Percentiles rank a stretch among this genome's conserved stretches.
phyloP scores from a whole-genome alignment of 2,329 filamentous ascomycete genomes.

The Pezicula radicicola region DNA sequence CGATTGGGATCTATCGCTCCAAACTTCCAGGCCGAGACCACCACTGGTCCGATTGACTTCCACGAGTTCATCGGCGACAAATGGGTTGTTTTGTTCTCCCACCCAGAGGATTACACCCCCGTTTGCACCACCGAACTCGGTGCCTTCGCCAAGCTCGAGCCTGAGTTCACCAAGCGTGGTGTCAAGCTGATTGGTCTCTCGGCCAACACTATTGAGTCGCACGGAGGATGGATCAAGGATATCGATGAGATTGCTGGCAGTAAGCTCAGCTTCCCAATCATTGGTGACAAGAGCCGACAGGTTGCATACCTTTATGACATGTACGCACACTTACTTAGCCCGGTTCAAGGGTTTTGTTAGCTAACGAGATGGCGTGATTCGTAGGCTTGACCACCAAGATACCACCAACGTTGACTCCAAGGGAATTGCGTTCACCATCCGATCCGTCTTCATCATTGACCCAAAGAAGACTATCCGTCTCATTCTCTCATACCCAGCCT shows the following conservation, averaged over 20 bases:
- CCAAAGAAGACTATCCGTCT: conserved; percentile 90
- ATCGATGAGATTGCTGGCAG: conserved; percentile 75
- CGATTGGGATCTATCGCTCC: conserved; percentile 67
- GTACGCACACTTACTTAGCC: conserved; percentile 39
- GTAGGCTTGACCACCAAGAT: conserved; percentile 74
- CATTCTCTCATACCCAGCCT: conserved; percentile 90
- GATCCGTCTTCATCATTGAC: conserved; percentile 92
- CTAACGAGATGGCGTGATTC: conserved; percentile 2
- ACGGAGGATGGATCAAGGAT: conserved; percentile 89
- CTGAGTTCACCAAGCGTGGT: conserved; percentile 81
- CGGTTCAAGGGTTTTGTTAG: background rate
- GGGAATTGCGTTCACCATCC: conserved; percentile 90
- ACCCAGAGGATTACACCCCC: conserved; percentile 88
- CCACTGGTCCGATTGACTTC: conserved; percentile 75
- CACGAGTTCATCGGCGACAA: conserved; percentile 76
- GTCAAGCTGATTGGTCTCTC: conserved; percentile 90
- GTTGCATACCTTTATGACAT: conserved; percentile 77
- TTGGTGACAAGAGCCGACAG: conserved; percentile 76
- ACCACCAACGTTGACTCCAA: conserved; percentile 77
- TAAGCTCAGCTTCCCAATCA: conserved; percentile 73
- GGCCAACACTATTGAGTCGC: conserved; percentile 80
- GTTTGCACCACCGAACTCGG: conserved; percentile 96
- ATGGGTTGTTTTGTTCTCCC: conserved; percentile 82
- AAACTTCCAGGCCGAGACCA: conserved; percentile 83
- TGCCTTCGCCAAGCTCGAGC: conserved; percentile 84